phyloP scores from a whole-genome alignment of 345 rosid genomes.

The Eucalyptus leucophloia region DNA sequence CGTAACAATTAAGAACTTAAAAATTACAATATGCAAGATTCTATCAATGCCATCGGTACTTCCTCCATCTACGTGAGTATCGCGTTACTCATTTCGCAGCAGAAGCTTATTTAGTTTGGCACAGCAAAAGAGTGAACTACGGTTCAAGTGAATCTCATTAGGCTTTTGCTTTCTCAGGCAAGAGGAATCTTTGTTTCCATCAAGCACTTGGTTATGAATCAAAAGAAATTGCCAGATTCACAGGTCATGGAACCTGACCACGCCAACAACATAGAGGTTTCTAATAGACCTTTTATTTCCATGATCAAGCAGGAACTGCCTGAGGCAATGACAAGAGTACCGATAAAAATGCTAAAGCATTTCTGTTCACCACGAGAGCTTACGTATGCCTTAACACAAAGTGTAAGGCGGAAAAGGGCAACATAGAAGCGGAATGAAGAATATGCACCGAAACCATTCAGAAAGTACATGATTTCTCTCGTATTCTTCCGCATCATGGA shows the following conservation, averaged over 20 bases:
- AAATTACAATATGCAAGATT: background rate
- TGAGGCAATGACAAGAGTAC: background rate
- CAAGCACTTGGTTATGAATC: background rate
- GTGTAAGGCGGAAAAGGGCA: background rate
- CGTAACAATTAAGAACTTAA: background rate
- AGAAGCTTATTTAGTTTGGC: background rate
- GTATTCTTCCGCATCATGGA: background rate
- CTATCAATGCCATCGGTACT: background rate
- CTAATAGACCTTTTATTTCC: background rate
- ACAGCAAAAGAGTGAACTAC: background rate
- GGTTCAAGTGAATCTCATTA: background rate
- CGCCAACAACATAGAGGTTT: background rate
- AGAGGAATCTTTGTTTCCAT: background rate
- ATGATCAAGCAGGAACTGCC: background rate
- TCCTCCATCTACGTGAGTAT: background rate
- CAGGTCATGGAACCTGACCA: background rate
- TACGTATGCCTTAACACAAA: background rate
- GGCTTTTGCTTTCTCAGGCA: background rate
- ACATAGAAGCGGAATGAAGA: background rate
- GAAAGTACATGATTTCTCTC: background rate
- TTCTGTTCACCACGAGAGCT: background rate
- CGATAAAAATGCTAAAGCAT: background rate
- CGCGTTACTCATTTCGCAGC: background rate
- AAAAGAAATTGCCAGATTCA: background rate
- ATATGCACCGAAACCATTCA: background rate